phyloP scores from a whole-genome alignment of 306 rosid genomes.

The Quercus bicolor region DNA sequence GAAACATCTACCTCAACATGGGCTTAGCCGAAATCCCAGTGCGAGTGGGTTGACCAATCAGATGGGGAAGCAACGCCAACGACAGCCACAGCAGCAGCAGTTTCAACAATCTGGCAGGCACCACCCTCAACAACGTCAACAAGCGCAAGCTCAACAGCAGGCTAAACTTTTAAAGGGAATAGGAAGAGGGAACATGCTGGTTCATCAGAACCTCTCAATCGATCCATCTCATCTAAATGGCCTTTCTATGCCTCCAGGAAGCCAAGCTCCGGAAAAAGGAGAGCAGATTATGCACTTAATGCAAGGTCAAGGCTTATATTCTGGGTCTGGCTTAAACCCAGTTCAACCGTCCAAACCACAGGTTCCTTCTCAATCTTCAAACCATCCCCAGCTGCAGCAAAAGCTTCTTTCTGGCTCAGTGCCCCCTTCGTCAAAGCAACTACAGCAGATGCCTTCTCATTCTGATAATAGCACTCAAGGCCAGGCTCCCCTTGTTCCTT shows the following conservation, averaged over 20 bases:
- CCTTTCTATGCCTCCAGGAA: slow-evolving; percentile 64
- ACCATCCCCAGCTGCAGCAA: slow-evolving; percentile 64
- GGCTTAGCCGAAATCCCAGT: slow-evolving; percentile 69
- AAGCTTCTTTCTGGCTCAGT: slow-evolving; percentile 56
- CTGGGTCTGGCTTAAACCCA: slow-evolving; percentile 66
- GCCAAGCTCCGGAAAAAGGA: slow-evolving; percentile 85
- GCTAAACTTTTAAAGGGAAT: slow-evolving; percentile 73
- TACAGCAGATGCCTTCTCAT: slow-evolving; percentile 52
- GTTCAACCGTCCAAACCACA: slow-evolving; percentile 60
- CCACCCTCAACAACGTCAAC: slow-evolving; percentile 85
- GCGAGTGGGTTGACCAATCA: slow-evolving; percentile 62
- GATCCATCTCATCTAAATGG: slow-evolving; percentile 83
- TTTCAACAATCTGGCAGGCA: slow-evolving; percentile 81
- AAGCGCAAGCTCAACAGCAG: slow-evolving; percentile 71
- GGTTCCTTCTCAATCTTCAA: slow-evolving; percentile 60
- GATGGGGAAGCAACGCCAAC: slow-evolving; percentile 68
- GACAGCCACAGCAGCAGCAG: slow-evolving; percentile 57
- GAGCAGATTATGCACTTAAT: slow-evolving; percentile 67
- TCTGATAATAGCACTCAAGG: slow-evolving; percentile 62
- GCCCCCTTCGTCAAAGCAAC: slow-evolving; percentile 58
- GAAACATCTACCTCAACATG: slow-evolving; percentile 77
- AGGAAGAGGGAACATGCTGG: slow-evolving; percentile 68
- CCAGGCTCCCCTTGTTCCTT: slow-evolving; percentile 48
- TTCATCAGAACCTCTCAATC: slow-evolving; percentile 59
- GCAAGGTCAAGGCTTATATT: slow-evolving; percentile 72